Conservation (phyloP, 2,329 filamentous ascomycete genomes). For the Pseudopithomyces maydicus region DNA sequence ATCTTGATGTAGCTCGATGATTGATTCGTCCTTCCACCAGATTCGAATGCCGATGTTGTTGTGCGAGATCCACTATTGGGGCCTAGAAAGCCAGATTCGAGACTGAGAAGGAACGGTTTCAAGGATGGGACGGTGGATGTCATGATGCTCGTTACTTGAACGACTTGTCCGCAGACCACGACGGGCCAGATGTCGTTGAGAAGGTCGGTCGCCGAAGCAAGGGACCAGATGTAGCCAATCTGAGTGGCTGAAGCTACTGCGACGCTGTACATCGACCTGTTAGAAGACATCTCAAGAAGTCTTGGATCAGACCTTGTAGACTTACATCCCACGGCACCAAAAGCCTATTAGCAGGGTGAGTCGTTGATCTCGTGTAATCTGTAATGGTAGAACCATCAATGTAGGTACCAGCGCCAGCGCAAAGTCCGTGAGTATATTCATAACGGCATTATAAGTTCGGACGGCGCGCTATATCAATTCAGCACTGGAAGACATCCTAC, state of each 20-base stretch:
- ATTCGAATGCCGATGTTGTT: neutral
- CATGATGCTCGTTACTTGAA: conserved; percentile 11
- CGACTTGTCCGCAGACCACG: conserved; percentile 9
- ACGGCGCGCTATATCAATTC: neutral
- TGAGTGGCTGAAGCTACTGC: neutral
- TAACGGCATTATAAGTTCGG: neutral
- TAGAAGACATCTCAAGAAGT: neutral
- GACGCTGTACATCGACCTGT: neutral
- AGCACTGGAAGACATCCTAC: neutral
- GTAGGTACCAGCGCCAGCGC: neutral
- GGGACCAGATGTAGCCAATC: neutral
- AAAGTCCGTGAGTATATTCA: neutral
- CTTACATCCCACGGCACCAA: neutral
- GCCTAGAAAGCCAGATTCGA: conserved; percentile 10
- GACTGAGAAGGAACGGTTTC: conserved; percentile 13
- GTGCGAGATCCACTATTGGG: neutral
- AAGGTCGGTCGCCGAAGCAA: neutral
- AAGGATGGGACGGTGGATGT: conserved; percentile 10
- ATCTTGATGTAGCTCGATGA: neutral
- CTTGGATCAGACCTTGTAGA: neutral
- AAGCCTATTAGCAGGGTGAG: neutral
- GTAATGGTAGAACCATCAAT: neutral
- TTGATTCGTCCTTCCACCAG: neutral
- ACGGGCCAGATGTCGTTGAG: conserved; percentile 11
- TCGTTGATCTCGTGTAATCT: neutral